Evolutionary conservation across 306 rosid species (phyloP).

Genomic region (Gillenia trifoliata): DNA sequence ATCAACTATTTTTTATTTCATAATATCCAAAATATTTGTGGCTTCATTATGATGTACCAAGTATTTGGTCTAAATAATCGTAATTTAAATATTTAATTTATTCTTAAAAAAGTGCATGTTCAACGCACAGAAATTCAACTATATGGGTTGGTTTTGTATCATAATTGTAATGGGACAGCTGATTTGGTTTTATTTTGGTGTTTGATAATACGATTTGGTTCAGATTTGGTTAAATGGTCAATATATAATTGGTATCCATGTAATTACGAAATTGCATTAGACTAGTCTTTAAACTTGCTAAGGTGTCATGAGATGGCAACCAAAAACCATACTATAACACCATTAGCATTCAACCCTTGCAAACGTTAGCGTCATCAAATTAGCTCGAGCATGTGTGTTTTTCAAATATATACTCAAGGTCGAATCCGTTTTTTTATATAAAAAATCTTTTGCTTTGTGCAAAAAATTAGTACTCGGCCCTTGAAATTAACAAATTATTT

Average conservation of each 20-base stretch:
- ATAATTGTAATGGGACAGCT: background rate
- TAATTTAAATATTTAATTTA: background rate
- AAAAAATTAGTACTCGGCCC: too few species aligned
- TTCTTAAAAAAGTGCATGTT: background rate
- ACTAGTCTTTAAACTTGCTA: background rate
- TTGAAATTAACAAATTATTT: too few species aligned
- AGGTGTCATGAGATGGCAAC: background rate
- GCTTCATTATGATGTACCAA: background rate
- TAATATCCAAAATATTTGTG: background rate
- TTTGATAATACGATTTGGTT: background rate
- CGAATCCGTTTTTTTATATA: background rate
- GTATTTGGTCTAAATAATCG: background rate
- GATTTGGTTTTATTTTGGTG: background rate
- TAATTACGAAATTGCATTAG: background rate
- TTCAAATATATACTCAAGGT: background rate
- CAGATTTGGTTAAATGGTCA: conserved; percentile 4
- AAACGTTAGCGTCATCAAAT: background rate
- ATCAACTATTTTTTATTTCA: background rate
- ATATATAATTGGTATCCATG: background rate
- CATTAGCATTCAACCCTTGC: too few species aligned
- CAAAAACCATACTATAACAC: background rate
- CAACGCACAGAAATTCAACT: background rate
- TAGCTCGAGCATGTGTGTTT: too few species aligned
- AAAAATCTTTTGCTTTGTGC: too few species aligned
- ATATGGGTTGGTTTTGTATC: background rate